Evolutionary conservation across 306 rosid species (phyloP), one percentile per base, ranked within the genome.

Genomic region (Gastrolobium villosum): DNA sequence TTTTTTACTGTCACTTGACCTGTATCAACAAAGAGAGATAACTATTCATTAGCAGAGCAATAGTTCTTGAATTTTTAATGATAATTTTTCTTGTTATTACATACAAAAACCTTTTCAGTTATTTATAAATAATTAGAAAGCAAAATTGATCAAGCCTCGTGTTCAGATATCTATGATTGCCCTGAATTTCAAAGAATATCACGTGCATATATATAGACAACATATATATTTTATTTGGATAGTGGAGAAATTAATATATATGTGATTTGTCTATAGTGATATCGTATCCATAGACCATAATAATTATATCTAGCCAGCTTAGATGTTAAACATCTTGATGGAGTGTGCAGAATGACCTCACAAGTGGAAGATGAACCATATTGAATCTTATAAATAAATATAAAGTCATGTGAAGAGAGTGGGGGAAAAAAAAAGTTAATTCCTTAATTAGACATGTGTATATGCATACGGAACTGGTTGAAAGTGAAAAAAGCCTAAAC

Each of bases 1-100:
- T 28, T 3, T 65, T 5, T 45, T 26, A 54, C 63, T 70, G n/a
- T 80, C 65, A 71, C 39, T 71, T 76, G 53, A 10, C 67, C 80
- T 84, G 52, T 40, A 48, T 62, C 32, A 44, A 67, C 3, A 10
- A 76, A 60, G 56, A 26, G n/a, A 56, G 7, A 8, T 30, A 56
- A 9, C 30, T 54, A 54, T 4, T 26, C 35, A 54, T 28, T 20
- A 26, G 60, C 54, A 48, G 54, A 4, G 54, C 14, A 46, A 46
- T 10, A 41, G 46, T 41, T 35, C 5, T 20, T 20, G 26, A 20
- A 20, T 20, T 20, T 20, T 4, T 3, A 3, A 50, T n/a, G n/a
- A 14, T 50, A 50, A n/a, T 3, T 50, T 14, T 15, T 15, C 59
- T 31, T 57, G 65, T 10, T 30, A 32, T 57, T 45, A 20, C 26